Conservation (phyloP, 441 rosid genomes). For the Corymbia citriodora region DNA sequence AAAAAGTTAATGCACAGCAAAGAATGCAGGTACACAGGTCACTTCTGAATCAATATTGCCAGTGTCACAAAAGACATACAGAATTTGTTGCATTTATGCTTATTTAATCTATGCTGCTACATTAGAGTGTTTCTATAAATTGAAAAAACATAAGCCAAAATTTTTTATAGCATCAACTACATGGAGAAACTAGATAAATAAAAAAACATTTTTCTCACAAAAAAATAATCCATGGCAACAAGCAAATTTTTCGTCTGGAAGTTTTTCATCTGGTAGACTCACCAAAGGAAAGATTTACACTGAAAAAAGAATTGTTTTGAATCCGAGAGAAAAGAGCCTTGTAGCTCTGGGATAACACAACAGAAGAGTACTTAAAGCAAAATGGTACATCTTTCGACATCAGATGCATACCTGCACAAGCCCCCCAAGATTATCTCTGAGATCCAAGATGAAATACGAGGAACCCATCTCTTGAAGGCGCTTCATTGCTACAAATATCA, state of each 20-base stretch:
- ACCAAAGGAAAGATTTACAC: not conserved
- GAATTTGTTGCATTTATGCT: not conserved
- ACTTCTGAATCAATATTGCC: not conserved
- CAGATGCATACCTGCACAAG: conserved; percentile 63
- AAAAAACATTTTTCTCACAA: not conserved
- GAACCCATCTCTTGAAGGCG: conserved; percentile 91
- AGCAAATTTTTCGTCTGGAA: not conserved
- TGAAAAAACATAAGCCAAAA: not conserved
- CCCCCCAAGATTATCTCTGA: conserved; percentile 97
- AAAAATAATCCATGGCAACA: not conserved
- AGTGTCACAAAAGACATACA: not conserved
- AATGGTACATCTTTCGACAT: not conserved
- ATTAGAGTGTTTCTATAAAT: not conserved
- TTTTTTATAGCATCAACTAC: not conserved
- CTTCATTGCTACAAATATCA: conserved; percentile 62
- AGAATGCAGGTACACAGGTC: not conserved
- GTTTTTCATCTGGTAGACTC: not conserved
- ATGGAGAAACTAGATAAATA: not conserved
- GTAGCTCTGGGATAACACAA: not conserved
- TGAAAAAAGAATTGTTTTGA: not conserved
- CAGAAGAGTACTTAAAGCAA: not conserved
- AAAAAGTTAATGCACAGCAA: not conserved
- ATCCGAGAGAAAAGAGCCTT: not conserved
- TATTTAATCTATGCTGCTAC: not conserved
- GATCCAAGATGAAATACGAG: conserved; percentile 76